Evolutionary conservation across 331 rosid species (phyloP).

Genomic region (Pyrus hybrid): DNA sequence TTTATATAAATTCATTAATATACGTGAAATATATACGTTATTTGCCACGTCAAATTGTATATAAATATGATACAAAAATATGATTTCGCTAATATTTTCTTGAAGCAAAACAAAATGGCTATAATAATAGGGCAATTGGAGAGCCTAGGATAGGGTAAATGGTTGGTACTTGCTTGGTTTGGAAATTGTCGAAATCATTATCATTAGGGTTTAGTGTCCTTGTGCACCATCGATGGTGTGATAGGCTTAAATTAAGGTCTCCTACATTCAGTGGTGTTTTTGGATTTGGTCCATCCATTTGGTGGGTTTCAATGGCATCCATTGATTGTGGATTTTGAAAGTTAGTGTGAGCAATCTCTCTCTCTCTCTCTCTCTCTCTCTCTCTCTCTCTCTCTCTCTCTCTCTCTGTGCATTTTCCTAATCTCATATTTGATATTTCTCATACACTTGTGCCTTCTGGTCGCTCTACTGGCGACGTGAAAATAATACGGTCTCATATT

Average conservation of each 20-base stretch:
- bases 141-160: not conserved
- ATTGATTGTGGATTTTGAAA: conserved; percentile 22
- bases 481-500: too few relatives aligned
- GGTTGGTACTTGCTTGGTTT: conserved; percentile 8
- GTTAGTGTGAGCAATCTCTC: not conserved
- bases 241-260: conserved; percentile 17
- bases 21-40: too few relatives aligned
- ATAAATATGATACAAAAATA: too few relatives aligned
- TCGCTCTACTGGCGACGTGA: too few relatives aligned
- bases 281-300: conserved; percentile 53
- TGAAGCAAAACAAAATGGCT: not conserved
- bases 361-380: not conserved
- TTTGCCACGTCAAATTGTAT: too few relatives aligned
- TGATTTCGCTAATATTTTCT: too few relatives aligned
- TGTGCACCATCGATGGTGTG: conserved; percentile 56
- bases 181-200: conserved; percentile 23
- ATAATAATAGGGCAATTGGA: too few relatives aligned
- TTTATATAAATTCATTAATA: too few relatives aligned
- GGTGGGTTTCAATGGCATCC: conserved; percentile 31
- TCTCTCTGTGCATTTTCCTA: too few relatives aligned
- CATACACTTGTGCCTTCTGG: too few relatives aligned
- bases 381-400: too few relatives aligned
- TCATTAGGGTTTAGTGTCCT: not conserved
- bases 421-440: too few relatives aligned
- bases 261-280: conserved; percentile 6